Base-by-base conservation (phyloP, 2,329 filamentous ascomycete species). In the Pestalotiopsis sp. region DNA sequence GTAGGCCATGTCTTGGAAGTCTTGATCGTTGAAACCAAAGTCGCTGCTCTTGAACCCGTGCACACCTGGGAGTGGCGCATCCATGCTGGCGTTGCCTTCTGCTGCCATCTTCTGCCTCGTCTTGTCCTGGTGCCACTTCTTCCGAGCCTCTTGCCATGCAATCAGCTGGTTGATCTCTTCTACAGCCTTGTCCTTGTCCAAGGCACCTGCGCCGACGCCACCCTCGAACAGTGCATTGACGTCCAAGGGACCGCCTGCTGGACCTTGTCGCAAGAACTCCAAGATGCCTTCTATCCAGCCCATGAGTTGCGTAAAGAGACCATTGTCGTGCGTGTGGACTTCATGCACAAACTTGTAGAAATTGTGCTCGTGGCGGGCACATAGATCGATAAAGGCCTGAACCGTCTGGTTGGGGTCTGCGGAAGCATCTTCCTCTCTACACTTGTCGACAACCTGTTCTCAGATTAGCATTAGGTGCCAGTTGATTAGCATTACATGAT, bases 291-390 rank as follows among this genome's bases (percentile, higher is more conserved):
- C 96, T 61, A 98, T 91, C 96, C 96, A 98, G 31, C 91, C 91
- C 96, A 99, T 99, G 65, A 99, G 87, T 75, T 97, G 93, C 45
- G 94, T 95, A 75, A 99, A 99, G 1, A 99, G 88, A 0, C 96
- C 96, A 72, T 99, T 97, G 79, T 99, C 96, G 76, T 99, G 95
- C 6, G 93, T 91, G 78, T 99, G 96, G 0, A 99, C 95, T 81
- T 99, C 96, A 79, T 99, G 96, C 3, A 99, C 92, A 79, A 99
- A 99, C 80, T 97, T 98, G 87, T 98, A 99, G 78, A 99, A 95
- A 81, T 97, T 97, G 78, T 97, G 90, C 81, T 99, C 94, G 79
- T 99, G 96, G 58, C 96, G 90, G 73, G 94, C 92, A 80, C 96
- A 99, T 25, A 99, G 87, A 77, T 99, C 96, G 76, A 99, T 99